Evolutionary conservation across 805 yeast species (phyloP), one percentile per base, ranked within the genome.

Genomic region (Candida insectorum): DNA sequence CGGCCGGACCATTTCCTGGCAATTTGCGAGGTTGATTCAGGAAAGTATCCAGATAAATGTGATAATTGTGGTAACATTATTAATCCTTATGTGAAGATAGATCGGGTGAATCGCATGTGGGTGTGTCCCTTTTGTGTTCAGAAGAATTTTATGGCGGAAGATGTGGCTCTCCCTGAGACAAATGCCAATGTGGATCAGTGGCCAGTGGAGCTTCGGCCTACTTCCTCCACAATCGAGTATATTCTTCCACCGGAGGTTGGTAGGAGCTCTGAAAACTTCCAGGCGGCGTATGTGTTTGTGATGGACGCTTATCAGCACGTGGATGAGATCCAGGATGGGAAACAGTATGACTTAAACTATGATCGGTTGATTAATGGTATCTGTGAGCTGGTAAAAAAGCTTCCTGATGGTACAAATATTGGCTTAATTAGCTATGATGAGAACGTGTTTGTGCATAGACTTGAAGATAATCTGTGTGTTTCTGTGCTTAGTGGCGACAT

Each of bases 111-210:
- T 33, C 36, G 37, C 15, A 51, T 49, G 53, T 65, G 71, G 70
- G 52, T 58, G 60, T 65, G 71, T 36, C 67, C 65, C 0, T 48
- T 58, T 24, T 65, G 71, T 36, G 47, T 43, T 10, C 46, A 50
- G 24, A 44, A 44, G 20, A 45, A 48, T 2, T 36, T 24, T 16
- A 32, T 62, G 4, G 60, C 66, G 2, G 28, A 34, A 2, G 41
- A 36, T 5, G 52, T 43, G 13, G 24, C 16, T 3, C 26, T 52
- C 12, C 56, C 54, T 4, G 21, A 35, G 3, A 10, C 40, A 6
- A 26, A 37, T 6, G 25, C 39, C 5, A 3, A 24, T 3, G 34
- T 24, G 2, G 39, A 44, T 4, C 53, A 52, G 7, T 54, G 60
- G 48, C 64, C 63, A 0, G 34, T 51, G 5, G 58, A 57, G 19